Percentiles rank a stretch among this genome's conserved stretches.
Conservation (phyloP, 2,329 filamentous ascomycete genomes). For the Penicillium vulpinum region DNA sequence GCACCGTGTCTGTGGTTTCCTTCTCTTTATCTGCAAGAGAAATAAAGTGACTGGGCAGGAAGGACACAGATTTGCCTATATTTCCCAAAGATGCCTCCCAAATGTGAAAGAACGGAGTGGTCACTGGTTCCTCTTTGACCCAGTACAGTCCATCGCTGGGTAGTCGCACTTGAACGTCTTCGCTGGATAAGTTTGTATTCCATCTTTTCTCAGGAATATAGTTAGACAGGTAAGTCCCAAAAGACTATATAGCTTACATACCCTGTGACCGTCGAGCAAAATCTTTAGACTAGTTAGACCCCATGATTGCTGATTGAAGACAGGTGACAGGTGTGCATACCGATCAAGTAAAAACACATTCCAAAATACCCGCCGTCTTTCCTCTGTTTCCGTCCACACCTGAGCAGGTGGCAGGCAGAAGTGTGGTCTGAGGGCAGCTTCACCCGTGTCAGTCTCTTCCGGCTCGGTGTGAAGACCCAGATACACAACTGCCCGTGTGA, state of each 20-base stretch:
- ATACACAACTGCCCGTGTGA: constrained; percentile 42
- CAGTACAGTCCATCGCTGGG: constrained; percentile 47
- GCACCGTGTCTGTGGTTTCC: too few species aligned
- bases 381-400: constrained; percentile 38
- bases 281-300: too few species aligned
- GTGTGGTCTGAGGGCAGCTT: constrained; percentile 30
- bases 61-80: constrained; percentile 44
- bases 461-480: constrained; percentile 38
- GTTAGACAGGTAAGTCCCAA: too few species aligned
- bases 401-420: constrained; percentile 33
- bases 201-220: too few species aligned
- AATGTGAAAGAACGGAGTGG: constrained; percentile 49
- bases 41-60: constrained; percentile 30
- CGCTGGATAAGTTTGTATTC: constrained; percentile 40
- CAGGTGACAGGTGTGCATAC: too few species aligned
- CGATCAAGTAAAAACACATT: constrained; percentile 41
- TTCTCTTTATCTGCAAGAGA: constrained; percentile 9
- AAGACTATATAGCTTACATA: constrained; percentile 34
- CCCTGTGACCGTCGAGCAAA: constrained; percentile 38
- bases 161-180: constrained; percentile 41
- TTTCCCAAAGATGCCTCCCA: constrained; percentile 45
- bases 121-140: constrained; percentile 42
- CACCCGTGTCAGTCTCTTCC: constrained; percentile 26
- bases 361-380: constrained; percentile 42
- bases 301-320: too few species aligned